These are phyloP conservation scores for Suillus decipiens DNA, from an alignment of 768 basidiomycete species.

Conservation along the genomic window DNA sequence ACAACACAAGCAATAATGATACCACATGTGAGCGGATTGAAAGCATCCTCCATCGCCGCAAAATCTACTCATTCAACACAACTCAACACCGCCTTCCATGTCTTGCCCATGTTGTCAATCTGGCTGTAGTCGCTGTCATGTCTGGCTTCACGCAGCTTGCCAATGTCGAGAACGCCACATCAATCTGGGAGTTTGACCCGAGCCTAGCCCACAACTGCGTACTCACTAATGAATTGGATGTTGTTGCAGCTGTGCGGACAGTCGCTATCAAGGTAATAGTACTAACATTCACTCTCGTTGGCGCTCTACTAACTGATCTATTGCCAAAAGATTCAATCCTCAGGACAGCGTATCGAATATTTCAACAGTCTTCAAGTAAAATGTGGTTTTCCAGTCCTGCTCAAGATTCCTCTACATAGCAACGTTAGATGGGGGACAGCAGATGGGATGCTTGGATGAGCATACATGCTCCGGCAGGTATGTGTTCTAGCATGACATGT, in stretches of 20 bases:
- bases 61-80: slow-evolving; percentile 16
- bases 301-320: slow-evolving; percentile 6
- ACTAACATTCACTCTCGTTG: neutral
- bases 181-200: slow-evolving; percentile 39
- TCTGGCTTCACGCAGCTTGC: slow-evolving; percentile 31
- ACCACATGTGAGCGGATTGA: slow-evolving; percentile 20
- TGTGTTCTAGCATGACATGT: slow-evolving; percentile 13
- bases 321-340: slow-evolving; percentile 25
- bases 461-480: slow-evolving; percentile 20
- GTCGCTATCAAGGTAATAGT: slow-evolving; percentile 33
- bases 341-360: slow-evolving; percentile 23
- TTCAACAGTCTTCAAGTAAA: slow-evolving; percentile 24
- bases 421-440: slow-evolving; percentile 29
- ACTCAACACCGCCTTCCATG: slow-evolving; percentile 26
- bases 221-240: slow-evolving; percentile 29
- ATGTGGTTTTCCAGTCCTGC: slow-evolving; percentile 14
- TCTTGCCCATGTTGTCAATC: slow-evolving; percentile 32
- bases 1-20: slow-evolving; percentile 28
- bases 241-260: slow-evolving; percentile 32
- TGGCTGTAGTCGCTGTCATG: slow-evolving; percentile 31
- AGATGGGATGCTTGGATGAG: slow-evolving; percentile 22
- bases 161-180: slow-evolving; percentile 27
- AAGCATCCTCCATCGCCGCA: slow-evolving; percentile 13
- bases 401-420: slow-evolving; percentile 26
- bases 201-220: slow-evolving; percentile 22